phyloP scores from a whole-genome alignment of 768 basidiomycete genomes.

The Pleurotus salmoneostramineus region DNA sequence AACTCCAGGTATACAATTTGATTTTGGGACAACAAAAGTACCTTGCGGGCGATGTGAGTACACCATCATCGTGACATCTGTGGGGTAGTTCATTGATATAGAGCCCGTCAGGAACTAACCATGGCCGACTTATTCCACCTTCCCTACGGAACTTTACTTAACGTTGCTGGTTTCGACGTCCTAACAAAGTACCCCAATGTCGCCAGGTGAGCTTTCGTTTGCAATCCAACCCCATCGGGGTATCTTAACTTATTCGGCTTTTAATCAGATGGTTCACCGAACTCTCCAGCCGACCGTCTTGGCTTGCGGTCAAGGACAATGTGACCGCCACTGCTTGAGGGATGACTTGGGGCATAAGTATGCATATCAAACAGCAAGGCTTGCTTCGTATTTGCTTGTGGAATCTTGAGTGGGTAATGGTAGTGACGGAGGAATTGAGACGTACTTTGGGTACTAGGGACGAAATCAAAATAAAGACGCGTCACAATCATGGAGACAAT shows the following conservation, averaged over 20 bases:
- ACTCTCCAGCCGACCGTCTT: constrained; percentile 39
- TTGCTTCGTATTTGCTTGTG: no score
- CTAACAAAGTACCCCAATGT: constrained; percentile 40
- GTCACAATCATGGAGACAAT: no score
- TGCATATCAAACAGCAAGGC: no score
- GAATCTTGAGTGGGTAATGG: no score
- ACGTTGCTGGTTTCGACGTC: constrained; percentile 19
- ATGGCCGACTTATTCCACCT: constrained; percentile 44
- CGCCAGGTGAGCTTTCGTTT: not conserved
- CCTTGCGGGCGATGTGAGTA: constrained; percentile 51
- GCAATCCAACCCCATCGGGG: no score
- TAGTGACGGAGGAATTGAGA: no score
- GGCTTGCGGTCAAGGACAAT: constrained; percentile 41
- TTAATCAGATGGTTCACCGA: constrained; percentile 47
- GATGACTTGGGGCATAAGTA: no score
- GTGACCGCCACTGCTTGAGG: constrained; percentile 13
- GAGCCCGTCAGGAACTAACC: constrained; percentile 28
- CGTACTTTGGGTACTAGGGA: no score
- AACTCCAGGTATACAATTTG: constrained; percentile 47
- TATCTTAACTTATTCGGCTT: no score
- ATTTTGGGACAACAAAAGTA: constrained; percentile 52
- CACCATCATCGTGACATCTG: not conserved
- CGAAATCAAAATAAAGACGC: no score
- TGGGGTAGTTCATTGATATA: no score
- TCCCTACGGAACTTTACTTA: constrained; percentile 28